Evolutionary conservation across 176 grass and related monocot species (phyloP), one percentile per base, ranked within the genome.

Genomic region (Cenchrus purpureus): DNA sequence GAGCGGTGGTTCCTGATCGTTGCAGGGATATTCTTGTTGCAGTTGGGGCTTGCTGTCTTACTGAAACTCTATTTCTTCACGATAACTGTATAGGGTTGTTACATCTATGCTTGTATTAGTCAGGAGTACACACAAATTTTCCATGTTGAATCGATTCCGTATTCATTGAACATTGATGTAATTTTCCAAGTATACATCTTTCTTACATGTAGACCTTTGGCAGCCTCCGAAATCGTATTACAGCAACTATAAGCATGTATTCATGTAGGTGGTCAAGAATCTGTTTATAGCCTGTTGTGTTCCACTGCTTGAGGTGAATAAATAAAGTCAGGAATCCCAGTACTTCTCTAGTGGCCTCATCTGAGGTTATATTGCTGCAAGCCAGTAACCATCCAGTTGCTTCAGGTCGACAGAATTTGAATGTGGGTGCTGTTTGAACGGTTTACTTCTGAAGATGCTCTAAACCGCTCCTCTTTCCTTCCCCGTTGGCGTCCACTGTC

Each of bases 11-110:
- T 97, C 73, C 73, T 99, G 64, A 99, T 97, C 15, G 91, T 97
- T 11, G 89, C 94, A 29, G 97, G 90, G 44, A 99, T 99, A 91
- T 99, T 99, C 84, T 82, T 99, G 76, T 84, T 99, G 81, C 97
- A 99, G 77, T 59, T 99, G 79, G 97, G 88, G 52, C 85, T 99
- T 20, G 94, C 97, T 14, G 84, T 97, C 67, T 77, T 99, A 60
- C 86, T 99, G 88, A 99, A 99, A 86, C 88, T 99, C 71, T 99
- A 97, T 92, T 92, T 99, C 74, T 99, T 99, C 75, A 97, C 97
- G 6, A 90, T 99, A 79, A 99, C 90, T 68, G 97, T 99, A 85
- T 91, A 91, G 85, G 84, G 70, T 79, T 52, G 53, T 74, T 82
- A 13, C 25, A 52, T 84, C 22, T 52, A 22, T 69, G 34, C 53